These are phyloP conservation scores for Cercospora zeina DNA, from an alignment of 2,329 filamentous ascomycete species.

Conservation along the genomic window DNA sequence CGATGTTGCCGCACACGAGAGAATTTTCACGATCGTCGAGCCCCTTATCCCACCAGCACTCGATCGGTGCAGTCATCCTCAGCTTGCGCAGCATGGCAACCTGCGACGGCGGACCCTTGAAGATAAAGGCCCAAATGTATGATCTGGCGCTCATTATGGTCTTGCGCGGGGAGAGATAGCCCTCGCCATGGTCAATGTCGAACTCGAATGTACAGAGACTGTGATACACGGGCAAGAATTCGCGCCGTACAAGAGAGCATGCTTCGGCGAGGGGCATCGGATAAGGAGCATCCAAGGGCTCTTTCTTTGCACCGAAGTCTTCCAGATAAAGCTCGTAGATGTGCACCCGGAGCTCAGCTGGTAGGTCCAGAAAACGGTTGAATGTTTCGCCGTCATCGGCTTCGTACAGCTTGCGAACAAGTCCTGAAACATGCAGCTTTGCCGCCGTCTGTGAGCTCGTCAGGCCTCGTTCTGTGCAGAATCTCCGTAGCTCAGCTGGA, in stretches of 20 bases:
- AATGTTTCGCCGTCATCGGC: background rate
- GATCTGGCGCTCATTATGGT: background rate
- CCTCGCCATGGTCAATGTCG: background rate
- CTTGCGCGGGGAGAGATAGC: background rate
- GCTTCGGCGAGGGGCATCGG: background rate
- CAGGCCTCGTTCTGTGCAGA: background rate
- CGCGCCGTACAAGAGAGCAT: background rate
- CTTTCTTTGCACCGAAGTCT: background rate
- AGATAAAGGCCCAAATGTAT: background rate
- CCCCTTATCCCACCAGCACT: background rate
- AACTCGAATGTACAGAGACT: background rate
- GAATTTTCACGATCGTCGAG: background rate
- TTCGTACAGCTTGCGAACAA: background rate
- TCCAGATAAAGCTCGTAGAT: background rate
- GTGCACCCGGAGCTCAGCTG: background rate
- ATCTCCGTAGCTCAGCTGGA: background rate
- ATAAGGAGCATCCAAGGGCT: background rate
- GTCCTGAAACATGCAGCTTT: fast-evolving
- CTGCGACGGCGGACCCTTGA: background rate
- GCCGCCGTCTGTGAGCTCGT: background rate
- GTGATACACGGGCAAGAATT: background rate
- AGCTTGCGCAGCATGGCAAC: background rate
- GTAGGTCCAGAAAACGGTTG: background rate
- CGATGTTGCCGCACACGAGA: background rate
- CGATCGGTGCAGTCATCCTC: background rate